Conservation (phyloP, 306 rosid genomes). For the Castanea sativa region DNA sequence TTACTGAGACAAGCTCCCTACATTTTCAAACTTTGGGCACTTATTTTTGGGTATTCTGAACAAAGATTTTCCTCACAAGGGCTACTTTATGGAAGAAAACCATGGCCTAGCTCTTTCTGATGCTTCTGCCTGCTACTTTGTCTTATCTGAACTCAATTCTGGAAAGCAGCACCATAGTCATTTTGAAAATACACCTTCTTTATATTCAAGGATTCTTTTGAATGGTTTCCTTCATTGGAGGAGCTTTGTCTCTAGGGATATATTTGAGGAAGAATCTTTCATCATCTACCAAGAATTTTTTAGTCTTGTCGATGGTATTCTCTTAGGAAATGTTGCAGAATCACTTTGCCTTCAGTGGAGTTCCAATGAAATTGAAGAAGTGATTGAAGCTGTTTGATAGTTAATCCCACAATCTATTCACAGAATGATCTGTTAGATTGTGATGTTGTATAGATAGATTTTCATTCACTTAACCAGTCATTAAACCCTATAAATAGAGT, state of each 20-base stretch:
- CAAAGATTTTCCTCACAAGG: conserved; percentile 32
- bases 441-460: conserved; percentile 38
- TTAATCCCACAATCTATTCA: conserved; percentile 33
- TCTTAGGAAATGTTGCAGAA: conserved; percentile 78
- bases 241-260: conserved; percentile 49
- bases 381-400: conserved; percentile 55
- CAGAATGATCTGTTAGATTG: conserved; percentile 57
- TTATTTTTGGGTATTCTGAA: conserved; percentile 43
- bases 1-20: conserved; percentile 62
- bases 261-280: conserved; percentile 67
- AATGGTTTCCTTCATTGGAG: conserved; percentile 64
- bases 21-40: conserved; percentile 73
- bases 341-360: conserved; percentile 56
- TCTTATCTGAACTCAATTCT: conserved; percentile 46
- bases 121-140: conserved; percentile 71
- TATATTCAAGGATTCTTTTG: conserved; percentile 64
- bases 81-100: conserved; percentile 27
- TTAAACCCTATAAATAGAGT: conserved; percentile 53
- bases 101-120: conserved; percentile 42
- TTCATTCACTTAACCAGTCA: conserved; percentile 42
- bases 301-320: conserved; percentile 51
- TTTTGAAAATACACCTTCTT: conserved; percentile 36
- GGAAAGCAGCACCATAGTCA: conserved; percentile 35
- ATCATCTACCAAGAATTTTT: conserved; percentile 59
- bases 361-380: conserved; percentile 47